These are phyloP conservation scores for Adansonia rubrostipa DNA, from an alignment of 441 rosid genomes.

Conservation along the genomic window DNA sequence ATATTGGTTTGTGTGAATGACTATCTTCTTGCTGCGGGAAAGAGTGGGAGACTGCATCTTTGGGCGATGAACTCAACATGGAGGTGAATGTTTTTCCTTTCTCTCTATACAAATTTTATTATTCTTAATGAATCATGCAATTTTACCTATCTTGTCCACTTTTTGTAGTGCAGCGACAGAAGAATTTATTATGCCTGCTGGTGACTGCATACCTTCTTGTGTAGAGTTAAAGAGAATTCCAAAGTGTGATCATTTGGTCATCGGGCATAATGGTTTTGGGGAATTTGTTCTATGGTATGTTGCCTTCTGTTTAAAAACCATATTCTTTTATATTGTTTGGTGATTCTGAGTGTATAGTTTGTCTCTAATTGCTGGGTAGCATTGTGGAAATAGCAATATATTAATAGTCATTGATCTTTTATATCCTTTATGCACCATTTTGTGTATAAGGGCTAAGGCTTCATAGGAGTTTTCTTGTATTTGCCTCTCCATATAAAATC, in stretches of 20 bases:
- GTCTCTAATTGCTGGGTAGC: constrained; percentile 14
- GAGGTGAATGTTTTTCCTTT: constrained; percentile 58
- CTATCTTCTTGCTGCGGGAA: constrained; percentile 68
- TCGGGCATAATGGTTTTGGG: constrained; percentile 78
- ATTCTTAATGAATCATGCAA: constrained; percentile 6
- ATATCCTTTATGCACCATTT: neutral
- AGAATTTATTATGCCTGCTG: constrained; percentile 54
- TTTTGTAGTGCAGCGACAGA: constrained; percentile 63
- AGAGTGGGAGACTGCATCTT: constrained; percentile 68
- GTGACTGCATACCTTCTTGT: constrained; percentile 53
- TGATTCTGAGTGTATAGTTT: constrained; percentile 1
- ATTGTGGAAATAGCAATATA: constrained; percentile 16
- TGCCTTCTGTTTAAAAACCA: constrained; percentile 22
- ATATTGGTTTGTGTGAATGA: constrained; percentile 70
- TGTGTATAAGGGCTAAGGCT: neutral
- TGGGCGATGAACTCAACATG: constrained; percentile 85
- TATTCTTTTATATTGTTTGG: constrained; percentile 23
- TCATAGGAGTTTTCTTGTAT: neutral
- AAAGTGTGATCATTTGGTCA: constrained; percentile 54
- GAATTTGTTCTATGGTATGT: constrained; percentile 86
- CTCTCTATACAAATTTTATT: constrained; percentile 26
- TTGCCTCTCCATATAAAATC: constrained; percentile 9
- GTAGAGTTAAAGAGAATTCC: constrained; percentile 81
- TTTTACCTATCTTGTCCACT: constrained; percentile 32
- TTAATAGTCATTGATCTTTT: neutral